Percentiles rank a stretch among this genome's conserved stretches.
phyloP scores from a whole-genome alignment of 768 basidiomycete species.

The Vishniacozyma victoriae region DNA sequence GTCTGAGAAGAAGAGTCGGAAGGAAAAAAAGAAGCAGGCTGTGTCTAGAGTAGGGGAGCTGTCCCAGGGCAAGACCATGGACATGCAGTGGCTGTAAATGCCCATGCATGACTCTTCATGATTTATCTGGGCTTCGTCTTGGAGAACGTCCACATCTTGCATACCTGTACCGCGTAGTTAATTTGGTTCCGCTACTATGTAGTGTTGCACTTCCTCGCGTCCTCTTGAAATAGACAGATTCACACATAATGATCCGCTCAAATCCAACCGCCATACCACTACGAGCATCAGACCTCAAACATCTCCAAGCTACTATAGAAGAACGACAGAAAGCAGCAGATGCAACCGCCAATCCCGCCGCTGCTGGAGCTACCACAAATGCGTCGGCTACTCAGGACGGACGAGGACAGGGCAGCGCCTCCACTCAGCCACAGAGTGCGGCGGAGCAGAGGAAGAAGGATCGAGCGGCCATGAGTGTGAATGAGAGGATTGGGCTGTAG shows the following conservation, averaged over 20 bases:
- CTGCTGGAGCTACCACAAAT: not conserved
- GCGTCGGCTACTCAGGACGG: not conserved
- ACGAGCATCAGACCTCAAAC: constrained; percentile 33
- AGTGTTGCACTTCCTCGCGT: no score
- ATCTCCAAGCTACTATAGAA: constrained; percentile 31
- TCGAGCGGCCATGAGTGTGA: constrained; percentile 22
- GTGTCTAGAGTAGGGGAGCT: no score
- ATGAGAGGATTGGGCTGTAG: constrained; percentile 34
- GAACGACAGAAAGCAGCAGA: constrained; percentile 18
- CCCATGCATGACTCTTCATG: no score
- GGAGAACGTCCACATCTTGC: no score
- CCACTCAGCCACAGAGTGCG: constrained; percentile 5
- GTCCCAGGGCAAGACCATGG: no score
- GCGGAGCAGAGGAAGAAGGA: constrained; percentile 8
- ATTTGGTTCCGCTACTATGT: no score
- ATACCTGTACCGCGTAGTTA: no score
- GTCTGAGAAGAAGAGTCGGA: no score
- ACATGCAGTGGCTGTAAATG: no score
- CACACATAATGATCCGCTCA: constrained; percentile 37
- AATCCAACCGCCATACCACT: constrained; percentile 42
- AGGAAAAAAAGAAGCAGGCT: no score
- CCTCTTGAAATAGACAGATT: no score
- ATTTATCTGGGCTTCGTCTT: no score
- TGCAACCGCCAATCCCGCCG: not conserved
- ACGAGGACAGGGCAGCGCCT: not conserved